Evolutionary conservation across 2,329 filamentous ascomycete species (phyloP).

Genomic region (Fusarium heterosporum): DNA sequence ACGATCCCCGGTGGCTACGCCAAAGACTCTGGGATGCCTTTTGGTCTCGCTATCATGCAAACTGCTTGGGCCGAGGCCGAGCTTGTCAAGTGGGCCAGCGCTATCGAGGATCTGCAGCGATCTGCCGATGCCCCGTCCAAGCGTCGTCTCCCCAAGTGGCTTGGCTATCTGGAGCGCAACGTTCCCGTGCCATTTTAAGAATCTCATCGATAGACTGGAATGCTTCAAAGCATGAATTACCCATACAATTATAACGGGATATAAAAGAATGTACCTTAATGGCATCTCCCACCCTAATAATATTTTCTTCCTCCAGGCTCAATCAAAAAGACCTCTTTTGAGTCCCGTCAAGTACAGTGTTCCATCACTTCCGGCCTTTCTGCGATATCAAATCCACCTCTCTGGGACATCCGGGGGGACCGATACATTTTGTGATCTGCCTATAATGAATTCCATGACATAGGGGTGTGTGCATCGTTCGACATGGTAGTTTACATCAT

Average conservation of each 20-base stretch:
- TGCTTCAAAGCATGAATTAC: not conserved
- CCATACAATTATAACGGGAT: not conserved
- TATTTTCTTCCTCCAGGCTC: not conserved
- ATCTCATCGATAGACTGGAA: not conserved
- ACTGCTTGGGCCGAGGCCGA: slow-evolving; percentile 71
- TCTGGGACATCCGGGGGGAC: no score
- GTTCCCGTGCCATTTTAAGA: slow-evolving; percentile 53
- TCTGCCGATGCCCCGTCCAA: slow-evolving; percentile 57
- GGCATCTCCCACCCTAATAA: not conserved
- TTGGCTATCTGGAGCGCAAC: slow-evolving; percentile 61
- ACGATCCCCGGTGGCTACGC: slow-evolving; percentile 74
- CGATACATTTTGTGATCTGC: no score
- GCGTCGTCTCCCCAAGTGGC: slow-evolving; percentile 64
- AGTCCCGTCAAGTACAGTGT: not conserved
- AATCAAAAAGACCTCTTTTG: not conserved
- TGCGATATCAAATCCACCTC: no score
- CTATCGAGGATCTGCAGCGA: slow-evolving; percentile 69
- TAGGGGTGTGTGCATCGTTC: no score
- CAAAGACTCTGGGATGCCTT: slow-evolving; percentile 67
- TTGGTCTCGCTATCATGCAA: slow-evolving; percentile 68
- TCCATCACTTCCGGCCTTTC: no score
- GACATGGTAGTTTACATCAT: no score
- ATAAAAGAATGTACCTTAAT: slow-evolving; percentile 4
- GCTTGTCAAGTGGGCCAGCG: slow-evolving; percentile 71
- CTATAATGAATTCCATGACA: no score